A percentile compares a stretch with the other conserved stretches of the same genome.
Conservation (phyloP, 805 yeast genomes). For the Metschnikowia kunwiensis region DNA sequence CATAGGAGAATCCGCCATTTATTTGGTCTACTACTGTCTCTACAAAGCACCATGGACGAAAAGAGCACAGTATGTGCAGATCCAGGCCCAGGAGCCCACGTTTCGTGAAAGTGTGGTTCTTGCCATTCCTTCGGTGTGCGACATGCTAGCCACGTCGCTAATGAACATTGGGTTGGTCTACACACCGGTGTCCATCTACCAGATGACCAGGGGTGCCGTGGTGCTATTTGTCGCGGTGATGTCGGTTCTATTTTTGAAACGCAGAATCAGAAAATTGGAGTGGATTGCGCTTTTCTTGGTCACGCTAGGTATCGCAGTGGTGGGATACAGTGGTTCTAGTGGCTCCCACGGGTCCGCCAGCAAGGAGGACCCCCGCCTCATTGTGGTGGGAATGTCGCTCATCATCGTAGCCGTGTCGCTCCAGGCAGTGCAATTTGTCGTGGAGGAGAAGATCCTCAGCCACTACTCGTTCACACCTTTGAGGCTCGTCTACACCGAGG, state of each 20-base stretch:
- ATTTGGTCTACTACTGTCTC: conserved; percentile 36
- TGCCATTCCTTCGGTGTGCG: conserved; percentile 67
- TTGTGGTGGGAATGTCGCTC: conserved; percentile 54
- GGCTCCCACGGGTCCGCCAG: conserved; percentile 18
- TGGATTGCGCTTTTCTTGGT: conserved; percentile 69
- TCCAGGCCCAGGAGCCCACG: conserved; percentile 11
- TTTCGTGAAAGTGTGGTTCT: conserved; percentile 17
- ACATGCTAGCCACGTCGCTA: conserved; percentile 68
- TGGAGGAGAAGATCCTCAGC: conserved; percentile 66
- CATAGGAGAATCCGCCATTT: conserved; percentile 60
- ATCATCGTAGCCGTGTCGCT: conserved; percentile 62
- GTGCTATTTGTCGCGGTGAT: conserved; percentile 73
- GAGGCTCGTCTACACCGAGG: conserved; percentile 70
- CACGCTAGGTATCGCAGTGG: conserved; percentile 64
- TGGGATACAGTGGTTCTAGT: conserved; percentile 65
- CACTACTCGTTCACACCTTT: conserved; percentile 56
- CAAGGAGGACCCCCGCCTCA: conserved; percentile 22
- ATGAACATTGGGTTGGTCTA: conserved; percentile 72
- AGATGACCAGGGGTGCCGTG: conserved; percentile 80
- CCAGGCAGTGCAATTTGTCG: conserved; percentile 73
- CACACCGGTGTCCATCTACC: conserved; percentile 77
- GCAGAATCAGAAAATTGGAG: conserved; percentile 55
- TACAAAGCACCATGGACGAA: conserved; percentile 20
- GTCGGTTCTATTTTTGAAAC: conserved; percentile 59
- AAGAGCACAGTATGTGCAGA: conserved; percentile 11